Conservation (phyloP, 106 monocot species). For the Dendrobium officinale region DNA sequence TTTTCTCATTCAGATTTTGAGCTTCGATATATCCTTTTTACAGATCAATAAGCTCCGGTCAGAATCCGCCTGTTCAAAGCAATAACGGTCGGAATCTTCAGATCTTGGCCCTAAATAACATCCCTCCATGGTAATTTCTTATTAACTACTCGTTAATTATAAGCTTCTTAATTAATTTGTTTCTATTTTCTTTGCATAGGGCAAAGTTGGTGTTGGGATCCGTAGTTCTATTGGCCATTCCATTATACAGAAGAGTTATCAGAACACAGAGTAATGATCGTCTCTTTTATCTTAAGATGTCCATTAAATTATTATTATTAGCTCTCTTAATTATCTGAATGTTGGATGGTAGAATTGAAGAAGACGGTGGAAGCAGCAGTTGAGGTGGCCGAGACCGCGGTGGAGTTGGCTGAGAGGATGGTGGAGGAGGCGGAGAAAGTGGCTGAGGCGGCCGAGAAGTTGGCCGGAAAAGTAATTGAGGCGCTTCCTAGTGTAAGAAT, state of each 20-base stretch:
- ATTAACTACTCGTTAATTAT: no score
- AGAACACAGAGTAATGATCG: neutral
- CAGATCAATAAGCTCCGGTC: no score
- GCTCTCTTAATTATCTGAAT: neutral
- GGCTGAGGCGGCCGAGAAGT: neutral
- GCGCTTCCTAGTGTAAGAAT: neutral
- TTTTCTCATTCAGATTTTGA: no score
- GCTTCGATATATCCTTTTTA: no score
- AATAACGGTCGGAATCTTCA: neutral
- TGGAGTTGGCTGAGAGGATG: neutral
- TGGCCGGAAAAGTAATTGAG: neutral
- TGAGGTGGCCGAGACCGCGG: neutral
- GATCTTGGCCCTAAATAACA: neutral
- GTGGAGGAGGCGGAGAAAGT: constrained; percentile 8
- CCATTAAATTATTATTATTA: no score
- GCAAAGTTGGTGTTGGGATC: constrained; percentile 7
- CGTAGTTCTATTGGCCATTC: constrained; percentile 2
- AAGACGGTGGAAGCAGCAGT: neutral
- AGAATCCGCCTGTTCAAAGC: neutral
- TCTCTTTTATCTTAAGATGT: neutral
- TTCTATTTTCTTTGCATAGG: neutral
- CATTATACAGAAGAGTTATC: neutral
- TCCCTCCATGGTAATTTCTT: neutral
- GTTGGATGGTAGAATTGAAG: neutral
- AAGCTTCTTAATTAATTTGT: neutral